These are phyloP conservation scores for Cucumis hystrix DNA, from an alignment of 306 rosid species.

Conservation along the genomic window DNA sequence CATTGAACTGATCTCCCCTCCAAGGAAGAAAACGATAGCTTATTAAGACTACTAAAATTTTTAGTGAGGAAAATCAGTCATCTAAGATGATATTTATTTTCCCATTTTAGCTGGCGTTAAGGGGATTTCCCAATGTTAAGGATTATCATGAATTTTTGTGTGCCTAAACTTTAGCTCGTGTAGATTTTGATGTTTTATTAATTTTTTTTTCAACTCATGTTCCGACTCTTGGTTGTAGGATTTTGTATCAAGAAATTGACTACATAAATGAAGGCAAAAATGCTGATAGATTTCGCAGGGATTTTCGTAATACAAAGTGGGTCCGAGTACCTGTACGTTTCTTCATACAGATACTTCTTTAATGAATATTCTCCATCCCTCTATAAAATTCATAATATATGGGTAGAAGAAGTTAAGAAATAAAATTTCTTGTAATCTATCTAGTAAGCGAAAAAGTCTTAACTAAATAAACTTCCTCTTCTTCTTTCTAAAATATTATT, in stretches of 20 bases:
- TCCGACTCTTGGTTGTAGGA: conserved; percentile 33
- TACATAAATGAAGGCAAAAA: conserved; percentile 86
- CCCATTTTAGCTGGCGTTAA: neutral
- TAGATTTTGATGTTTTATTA: conserved; percentile 3
- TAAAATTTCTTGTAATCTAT: neutral
- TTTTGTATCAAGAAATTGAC: conserved; percentile 87
- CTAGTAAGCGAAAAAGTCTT: neutral
- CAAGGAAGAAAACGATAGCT: neutral
- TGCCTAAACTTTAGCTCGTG: neutral
- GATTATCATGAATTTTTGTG: neutral
- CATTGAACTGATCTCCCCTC: too few species aligned
- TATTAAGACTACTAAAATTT: neutral
- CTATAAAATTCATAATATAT: neutral
- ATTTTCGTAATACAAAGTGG: conserved; percentile 84
- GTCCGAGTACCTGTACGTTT: conserved; percentile 87
- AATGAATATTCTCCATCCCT: conserved; percentile 6
- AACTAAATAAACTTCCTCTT: neutral
- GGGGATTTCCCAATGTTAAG: neutral
- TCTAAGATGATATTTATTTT: neutral
- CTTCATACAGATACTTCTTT: conserved; percentile 14
- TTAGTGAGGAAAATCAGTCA: neutral
- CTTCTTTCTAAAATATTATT: neutral
- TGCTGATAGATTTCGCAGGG: conserved; percentile 75
- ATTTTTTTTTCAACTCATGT: neutral
- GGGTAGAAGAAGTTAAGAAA: neutral